These are phyloP conservation scores for Beauveria pseudobassiana DNA, from an alignment of 2,329 filamentous ascomycete species.

Conservation along the genomic window DNA sequence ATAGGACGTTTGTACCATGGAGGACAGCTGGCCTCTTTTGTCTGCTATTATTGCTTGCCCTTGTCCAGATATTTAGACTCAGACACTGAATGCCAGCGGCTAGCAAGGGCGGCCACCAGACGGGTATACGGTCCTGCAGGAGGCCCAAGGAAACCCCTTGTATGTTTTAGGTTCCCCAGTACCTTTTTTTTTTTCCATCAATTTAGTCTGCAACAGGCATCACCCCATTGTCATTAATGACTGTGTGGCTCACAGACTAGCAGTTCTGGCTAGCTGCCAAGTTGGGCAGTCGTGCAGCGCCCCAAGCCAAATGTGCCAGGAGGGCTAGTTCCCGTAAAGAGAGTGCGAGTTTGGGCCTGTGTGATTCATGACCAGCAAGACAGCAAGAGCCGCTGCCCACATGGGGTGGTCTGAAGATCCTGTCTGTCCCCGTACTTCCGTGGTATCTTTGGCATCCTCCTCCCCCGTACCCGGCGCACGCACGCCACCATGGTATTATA, in stretches of 20 bases:
- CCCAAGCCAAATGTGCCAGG: constrained; percentile 1
- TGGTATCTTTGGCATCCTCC: background rate
- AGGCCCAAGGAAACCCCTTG: background rate
- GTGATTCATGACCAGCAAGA: constrained; percentile 2
- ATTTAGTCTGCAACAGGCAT: background rate
- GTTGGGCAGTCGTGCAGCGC: constrained; percentile 9
- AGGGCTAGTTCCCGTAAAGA: background rate
- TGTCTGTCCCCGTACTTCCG: constrained; percentile 1
- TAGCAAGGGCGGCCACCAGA: constrained; percentile 2
- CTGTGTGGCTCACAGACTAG: constrained; percentile 3
- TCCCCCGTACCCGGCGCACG: background rate
- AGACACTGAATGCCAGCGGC: constrained; percentile 5
- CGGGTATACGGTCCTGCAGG: background rate
- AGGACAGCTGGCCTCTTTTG: background rate
- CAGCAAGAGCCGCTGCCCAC: constrained; percentile 6
- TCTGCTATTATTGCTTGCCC: background rate
- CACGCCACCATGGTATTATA: constrained; percentile 8
- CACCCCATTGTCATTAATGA: constrained; percentile 10
- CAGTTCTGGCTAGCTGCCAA: constrained; percentile 7
- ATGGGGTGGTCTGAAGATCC: background rate
- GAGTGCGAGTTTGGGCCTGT: background rate
- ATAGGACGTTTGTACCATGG: background rate
- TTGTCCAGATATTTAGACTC: background rate
- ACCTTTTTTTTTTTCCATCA: background rate
- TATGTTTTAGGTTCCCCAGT: constrained; percentile 10